phyloP scores from a whole-genome alignment of 495 filamentous ascomycete genomes.

The Aspergillus biplanus region DNA sequence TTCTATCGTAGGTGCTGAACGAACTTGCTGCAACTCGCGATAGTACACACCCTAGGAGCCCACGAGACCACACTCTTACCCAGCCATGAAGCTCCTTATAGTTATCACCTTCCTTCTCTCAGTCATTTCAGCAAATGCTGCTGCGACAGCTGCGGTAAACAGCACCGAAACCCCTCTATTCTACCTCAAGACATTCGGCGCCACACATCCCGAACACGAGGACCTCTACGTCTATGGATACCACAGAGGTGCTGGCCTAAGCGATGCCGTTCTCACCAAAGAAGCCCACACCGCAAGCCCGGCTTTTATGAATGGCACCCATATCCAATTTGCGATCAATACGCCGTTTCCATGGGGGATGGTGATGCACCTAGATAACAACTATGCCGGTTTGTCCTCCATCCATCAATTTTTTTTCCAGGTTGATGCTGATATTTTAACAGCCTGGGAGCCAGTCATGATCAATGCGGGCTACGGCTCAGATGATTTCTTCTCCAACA shows the following conservation, averaged over 20 bases:
- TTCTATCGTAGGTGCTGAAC: too few relatives aligned
- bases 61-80: too few relatives aligned
- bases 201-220: background rate
- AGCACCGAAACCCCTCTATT: background rate
- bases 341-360: background rate
- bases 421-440: background rate
- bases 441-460: background rate
- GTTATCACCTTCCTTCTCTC: too few relatives aligned
- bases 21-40: too few relatives aligned
- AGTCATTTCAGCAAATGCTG: too few relatives aligned
- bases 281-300: background rate
- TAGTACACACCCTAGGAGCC: too few relatives aligned
- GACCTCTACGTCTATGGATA: background rate
- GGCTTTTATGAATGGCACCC: background rate
- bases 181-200: background rate
- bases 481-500: background rate
- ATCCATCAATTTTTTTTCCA: background rate
- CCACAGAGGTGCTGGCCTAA: background rate
- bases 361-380: background rate
- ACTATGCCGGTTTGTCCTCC: background rate
- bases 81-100: too few relatives aligned
- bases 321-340: background rate
- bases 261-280: background rate
- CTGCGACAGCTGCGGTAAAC: too few relatives aligned
- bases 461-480: background rate